Percentiles rank a stretch among this genome's conserved stretches.
These are phyloP conservation scores for Euphorbia lathyris DNA, from an alignment of 345 rosid species.

Conservation along the genomic window DNA sequence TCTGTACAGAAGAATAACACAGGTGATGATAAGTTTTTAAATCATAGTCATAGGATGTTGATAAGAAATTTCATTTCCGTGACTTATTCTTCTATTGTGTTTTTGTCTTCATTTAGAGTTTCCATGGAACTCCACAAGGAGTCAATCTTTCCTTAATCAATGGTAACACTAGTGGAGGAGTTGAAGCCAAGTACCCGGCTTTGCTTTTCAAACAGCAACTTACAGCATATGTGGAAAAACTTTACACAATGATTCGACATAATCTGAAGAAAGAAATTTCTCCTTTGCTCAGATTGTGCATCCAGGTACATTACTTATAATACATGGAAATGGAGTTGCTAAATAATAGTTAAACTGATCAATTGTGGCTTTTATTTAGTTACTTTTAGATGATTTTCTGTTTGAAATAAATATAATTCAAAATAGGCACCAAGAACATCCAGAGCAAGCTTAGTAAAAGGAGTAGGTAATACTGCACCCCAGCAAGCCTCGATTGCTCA, in stretches of 20 bases:
- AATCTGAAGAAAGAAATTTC: conserved; percentile 95
- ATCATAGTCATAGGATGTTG: not conserved
- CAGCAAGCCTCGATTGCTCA: conserved; percentile 91
- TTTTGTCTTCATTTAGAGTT: conserved; percentile 50
- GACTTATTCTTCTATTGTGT: conserved; percentile 8
- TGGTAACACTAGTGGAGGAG: conserved; percentile 55
- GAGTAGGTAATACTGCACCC: conserved; percentile 70
- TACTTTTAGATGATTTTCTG: not conserved
- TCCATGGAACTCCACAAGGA: conserved; percentile 90
- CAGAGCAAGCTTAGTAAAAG: conserved; percentile 94
- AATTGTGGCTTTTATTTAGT: not conserved
- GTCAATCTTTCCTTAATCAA: conserved; percentile 70
- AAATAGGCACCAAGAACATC: conserved; percentile 96
- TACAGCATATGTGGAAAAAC: conserved; percentile 93
- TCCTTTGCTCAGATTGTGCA: conserved; percentile 92
- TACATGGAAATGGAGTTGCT: no score
- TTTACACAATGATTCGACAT: conserved; percentile 93
- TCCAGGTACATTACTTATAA: conserved; percentile 54
- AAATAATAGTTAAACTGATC: not conserved
- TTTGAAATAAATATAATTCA: conserved; percentile 16
- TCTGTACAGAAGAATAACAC: conserved; percentile 89
- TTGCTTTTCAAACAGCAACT: conserved; percentile 95
- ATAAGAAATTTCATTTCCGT: conserved; percentile 13
- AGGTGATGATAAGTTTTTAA: conserved; percentile 37
- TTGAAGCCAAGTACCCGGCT: conserved; percentile 97